Evolutionary conservation across 345 rosid species (phyloP), one percentile per base, ranked within the genome.

Genomic region (Xanthoceras sorbifolium): DNA sequence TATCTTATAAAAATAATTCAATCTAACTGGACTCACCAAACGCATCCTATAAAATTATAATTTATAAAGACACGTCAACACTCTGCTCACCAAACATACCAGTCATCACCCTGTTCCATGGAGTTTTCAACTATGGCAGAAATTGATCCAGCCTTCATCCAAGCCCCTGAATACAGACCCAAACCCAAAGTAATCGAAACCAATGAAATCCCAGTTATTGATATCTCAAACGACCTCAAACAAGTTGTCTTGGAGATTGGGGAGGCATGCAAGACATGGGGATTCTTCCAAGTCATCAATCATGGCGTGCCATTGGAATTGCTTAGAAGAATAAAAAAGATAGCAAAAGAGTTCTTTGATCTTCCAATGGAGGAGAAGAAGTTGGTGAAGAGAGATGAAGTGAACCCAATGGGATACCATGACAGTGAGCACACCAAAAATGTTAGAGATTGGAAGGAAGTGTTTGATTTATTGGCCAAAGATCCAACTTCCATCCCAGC

Each of bases 361-460:
- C 83, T 74, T 25, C 71, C 93, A 9, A 1, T 77, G 55, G 94
- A 88, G 69, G 94, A 89, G 83, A 93, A 90, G 83, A 69, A 63
- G 81, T 89, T 82, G 77, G 88, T 93, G 81, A 85, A 74, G 79
- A 82, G 97, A 73, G 93, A 84, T 63, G 94, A 91, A 80, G 85
- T 88, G 65, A 72, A 86, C 60, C 90, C 91, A 17, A 82, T 87
- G 91, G 99, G 99, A 1, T 95, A 84, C 62, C 73, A 90, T 82
- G 94, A 95, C 54, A 76, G 86, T 17, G 97, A 95, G 75, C 97
- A 90, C 76, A 95, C 99, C 9, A 95, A 95, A 81, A 95, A 93
- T 79, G 91, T 95, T 78, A 85, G 93, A 73, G 98, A 95, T 63
- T 95, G 99, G 99, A 95, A 91, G 80, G 98, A 95, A 69, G 85